Evolutionary conservation across 148 eudicot species (phyloP).

Genomic region (Rhododendron vialii): DNA sequence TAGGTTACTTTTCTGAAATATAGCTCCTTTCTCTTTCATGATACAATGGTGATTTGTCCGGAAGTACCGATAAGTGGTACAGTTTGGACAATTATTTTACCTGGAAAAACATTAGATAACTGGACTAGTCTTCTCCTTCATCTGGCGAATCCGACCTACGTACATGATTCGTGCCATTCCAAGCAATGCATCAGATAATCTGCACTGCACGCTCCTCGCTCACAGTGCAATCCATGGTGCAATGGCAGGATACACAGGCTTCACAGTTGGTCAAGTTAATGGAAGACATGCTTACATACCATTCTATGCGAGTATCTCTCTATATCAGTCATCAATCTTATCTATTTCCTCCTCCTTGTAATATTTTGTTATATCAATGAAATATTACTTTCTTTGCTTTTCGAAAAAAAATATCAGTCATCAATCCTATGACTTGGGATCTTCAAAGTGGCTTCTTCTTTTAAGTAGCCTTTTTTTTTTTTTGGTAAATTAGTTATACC

Average conservation of each 20-base stretch:
- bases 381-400: too few relatives aligned
- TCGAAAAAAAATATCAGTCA: conserved; percentile 7
- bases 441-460: neutral
- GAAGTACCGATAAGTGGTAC: neutral
- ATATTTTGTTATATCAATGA: too few relatives aligned
- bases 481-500: conserved; percentile 3
- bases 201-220: conserved; percentile 94
- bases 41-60: neutral
- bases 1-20: conserved; percentile 39
- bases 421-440: conserved; percentile 35
- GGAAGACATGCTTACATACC: conserved; percentile 92
- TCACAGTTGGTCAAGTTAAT: conserved; percentile 81
- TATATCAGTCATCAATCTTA: conserved; percentile 27
- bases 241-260: conserved; percentile 97
- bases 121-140: neutral
- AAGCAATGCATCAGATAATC: conserved; percentile 90
- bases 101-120: conserved; percentile 8
- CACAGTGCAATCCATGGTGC: conserved; percentile 98
- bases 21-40: neutral
- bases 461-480: neutral
- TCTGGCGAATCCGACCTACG: conserved; percentile 72
- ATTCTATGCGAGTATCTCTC: conserved; percentile 57
- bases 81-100: neutral
- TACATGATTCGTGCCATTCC: conserved; percentile 98
- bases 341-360: neutral